Percentiles rank a stretch among this genome's conserved stretches.
These are phyloP conservation scores for Neurospora terricola DNA, from an alignment of 495 filamentous ascomycete species.

Conservation along the genomic window DNA sequence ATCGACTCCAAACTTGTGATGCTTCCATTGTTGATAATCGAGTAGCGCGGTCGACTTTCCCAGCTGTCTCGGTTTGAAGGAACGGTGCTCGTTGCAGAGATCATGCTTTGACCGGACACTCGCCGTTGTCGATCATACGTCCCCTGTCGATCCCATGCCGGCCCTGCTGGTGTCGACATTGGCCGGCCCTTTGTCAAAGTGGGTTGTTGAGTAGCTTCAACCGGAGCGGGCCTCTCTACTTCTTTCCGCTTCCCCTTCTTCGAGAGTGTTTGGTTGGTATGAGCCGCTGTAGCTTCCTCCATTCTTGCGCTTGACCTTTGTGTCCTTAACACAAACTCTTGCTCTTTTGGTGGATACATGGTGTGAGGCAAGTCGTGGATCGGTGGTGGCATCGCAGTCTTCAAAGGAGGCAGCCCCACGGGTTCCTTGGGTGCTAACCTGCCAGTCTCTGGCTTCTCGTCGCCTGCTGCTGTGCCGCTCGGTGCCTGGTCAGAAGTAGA, in stretches of 20 bases:
- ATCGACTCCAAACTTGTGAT: constrained; percentile 34
- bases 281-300: constrained; percentile 7
- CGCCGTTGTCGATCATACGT: constrained; percentile 10
- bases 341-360: constrained; percentile 18
- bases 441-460: background rate
- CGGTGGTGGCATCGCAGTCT: background rate
- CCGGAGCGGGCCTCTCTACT: background rate
- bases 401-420: background rate
- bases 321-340: constrained; percentile 18
- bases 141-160: constrained; percentile 5
- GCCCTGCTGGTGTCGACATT: background rate
- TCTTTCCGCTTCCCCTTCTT: background rate
- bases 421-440: background rate
- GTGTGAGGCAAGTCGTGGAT: constrained; percentile 7
- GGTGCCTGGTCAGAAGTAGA: constrained; percentile 3
- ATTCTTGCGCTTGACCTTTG: constrained; percentile 12
- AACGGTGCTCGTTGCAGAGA: constrained; percentile 13
- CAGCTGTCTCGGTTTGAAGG: constrained; percentile 17
- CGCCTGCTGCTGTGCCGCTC: background rate
- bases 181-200: background rate
- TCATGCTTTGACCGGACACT: constrained; percentile 18
- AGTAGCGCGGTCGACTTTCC: constrained; percentile 15
- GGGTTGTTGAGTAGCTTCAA: background rate
- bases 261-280: background rate
- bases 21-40: constrained; percentile 22